Percentiles rank a stretch among this genome's conserved stretches.
Evolutionary conservation across 495 filamentous ascomycete genomes (phyloP).

Genomic region (Neurospora sp.): DNA sequence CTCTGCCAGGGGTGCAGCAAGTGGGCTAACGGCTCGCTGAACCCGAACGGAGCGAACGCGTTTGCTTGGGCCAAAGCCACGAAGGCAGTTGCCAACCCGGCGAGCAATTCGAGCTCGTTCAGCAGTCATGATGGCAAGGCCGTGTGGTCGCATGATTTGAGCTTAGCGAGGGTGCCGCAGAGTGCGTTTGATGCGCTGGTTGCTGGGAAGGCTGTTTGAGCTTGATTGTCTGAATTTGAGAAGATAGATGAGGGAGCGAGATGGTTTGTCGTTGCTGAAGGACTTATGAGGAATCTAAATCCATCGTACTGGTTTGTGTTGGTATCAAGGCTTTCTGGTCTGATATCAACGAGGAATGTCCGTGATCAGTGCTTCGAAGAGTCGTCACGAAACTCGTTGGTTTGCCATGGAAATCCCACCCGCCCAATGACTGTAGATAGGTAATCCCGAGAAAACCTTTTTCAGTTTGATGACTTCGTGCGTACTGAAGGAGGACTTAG

Average conservation of each 20-base stretch:
- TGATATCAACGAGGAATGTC: background rate
- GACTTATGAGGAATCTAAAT: background rate
- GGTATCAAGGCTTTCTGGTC: background rate
- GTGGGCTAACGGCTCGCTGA: conserved; percentile 20
- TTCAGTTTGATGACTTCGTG: too few relatives aligned
- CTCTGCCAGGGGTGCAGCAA: conserved; percentile 35
- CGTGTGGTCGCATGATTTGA: conserved; percentile 18
- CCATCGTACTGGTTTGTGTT: background rate
- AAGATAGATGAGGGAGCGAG: background rate
- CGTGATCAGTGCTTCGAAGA: background rate
- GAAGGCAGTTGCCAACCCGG: conserved; percentile 6
- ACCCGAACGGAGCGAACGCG: conserved; percentile 20
- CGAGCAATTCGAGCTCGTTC: conserved; percentile 20
- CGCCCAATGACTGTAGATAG: too few relatives aligned
- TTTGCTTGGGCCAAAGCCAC: conserved; percentile 20
- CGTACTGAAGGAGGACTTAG: too few relatives aligned
- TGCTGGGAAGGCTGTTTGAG: background rate
- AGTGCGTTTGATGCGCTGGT: conserved; percentile 21
- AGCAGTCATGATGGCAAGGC: conserved; percentile 17
- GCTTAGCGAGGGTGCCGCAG: conserved; percentile 16
- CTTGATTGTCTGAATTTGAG: background rate
- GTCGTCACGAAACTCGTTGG: background rate
- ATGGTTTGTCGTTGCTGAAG: background rate
- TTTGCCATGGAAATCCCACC: background rate
- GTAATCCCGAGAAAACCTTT: too few relatives aligned